Evolutionary conservation across 805 yeast species (phyloP).

Genomic region (Candida corydali): DNA sequence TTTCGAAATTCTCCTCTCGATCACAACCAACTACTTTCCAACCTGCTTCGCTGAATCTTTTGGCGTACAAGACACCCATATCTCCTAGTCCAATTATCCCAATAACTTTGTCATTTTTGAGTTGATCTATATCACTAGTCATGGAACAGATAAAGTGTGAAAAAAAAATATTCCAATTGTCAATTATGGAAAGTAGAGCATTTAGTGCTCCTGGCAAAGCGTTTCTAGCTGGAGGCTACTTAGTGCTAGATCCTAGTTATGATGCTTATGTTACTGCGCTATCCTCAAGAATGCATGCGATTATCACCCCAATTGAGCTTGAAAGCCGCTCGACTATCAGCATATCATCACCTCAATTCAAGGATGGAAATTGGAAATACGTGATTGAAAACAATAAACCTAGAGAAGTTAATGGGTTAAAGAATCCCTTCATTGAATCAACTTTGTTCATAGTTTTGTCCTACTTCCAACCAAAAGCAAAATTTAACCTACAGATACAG

Average conservation of each 20-base stretch:
- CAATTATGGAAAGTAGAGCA: constrained; percentile 32
- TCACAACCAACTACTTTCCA: constrained; percentile 91
- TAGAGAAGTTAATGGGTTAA: constrained; percentile 26
- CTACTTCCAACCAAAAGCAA: constrained; percentile 40
- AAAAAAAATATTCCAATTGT: background rate
- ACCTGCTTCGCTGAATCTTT: constrained; percentile 71
- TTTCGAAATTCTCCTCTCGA: constrained; percentile 57
- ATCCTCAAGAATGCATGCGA: constrained; percentile 85
- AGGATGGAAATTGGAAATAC: constrained; percentile 66
- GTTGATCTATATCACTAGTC: constrained; percentile 8
- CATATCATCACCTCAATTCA: constrained; percentile 75
- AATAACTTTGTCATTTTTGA: constrained; percentile 45
- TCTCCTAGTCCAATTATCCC: constrained; percentile 97
- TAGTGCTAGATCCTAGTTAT: constrained; percentile 77
- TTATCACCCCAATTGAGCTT: constrained; percentile 16
- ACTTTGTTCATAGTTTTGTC: constrained; percentile 53
- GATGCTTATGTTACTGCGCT: constrained; percentile 80
- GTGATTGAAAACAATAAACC: constrained; percentile 17
- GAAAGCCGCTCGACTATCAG: constrained; percentile 23
- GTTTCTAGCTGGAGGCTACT: constrained; percentile 87
- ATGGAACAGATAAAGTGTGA: background rate
- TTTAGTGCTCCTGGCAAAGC: constrained; percentile 97
- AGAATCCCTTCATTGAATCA: constrained; percentile 74
- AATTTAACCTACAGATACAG: constrained; percentile 43
- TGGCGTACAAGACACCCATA: constrained; percentile 91